Percentiles rank a stretch among this genome's conserved stretches.
phyloP scores from a whole-genome alignment of 768 basidiomycete genomes.

The Auricularia heimuer region DNA sequence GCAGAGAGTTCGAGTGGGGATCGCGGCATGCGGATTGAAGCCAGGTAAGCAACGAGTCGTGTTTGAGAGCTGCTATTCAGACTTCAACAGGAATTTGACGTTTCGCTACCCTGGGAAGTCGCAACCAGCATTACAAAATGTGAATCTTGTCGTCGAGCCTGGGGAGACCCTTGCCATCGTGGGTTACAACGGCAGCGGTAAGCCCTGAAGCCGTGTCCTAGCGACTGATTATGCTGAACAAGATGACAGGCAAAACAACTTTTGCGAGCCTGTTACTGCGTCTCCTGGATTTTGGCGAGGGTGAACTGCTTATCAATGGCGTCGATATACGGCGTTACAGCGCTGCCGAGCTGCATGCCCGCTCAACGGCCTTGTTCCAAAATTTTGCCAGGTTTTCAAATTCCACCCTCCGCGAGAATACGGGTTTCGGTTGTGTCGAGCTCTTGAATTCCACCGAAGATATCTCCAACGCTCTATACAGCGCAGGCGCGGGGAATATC shows the following conservation, averaged over 20 bases:
- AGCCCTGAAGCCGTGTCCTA: too few species aligned
- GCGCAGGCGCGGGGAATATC: slow-evolving; percentile 62
- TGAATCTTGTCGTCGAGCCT: slow-evolving; percentile 58
- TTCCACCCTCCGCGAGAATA: slow-evolving; percentile 69
- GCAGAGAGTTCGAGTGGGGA: slow-evolving; percentile 16
- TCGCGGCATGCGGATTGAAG: slow-evolving; percentile 62
- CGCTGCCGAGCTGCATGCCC: slow-evolving; percentile 63
- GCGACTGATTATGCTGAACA: not conserved
- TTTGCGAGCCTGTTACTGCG: slow-evolving; percentile 74
- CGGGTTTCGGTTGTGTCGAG: slow-evolving; percentile 71
- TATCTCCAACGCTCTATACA: slow-evolving; percentile 53
- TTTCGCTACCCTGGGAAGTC: slow-evolving; percentile 74
- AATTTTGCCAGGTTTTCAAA: slow-evolving; percentile 68
- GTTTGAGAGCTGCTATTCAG: slow-evolving; percentile 3
- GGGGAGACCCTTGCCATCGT: slow-evolving; percentile 82
- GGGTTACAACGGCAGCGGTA: slow-evolving; percentile 25
- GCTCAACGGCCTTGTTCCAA: slow-evolving; percentile 76
- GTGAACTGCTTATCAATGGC: slow-evolving; percentile 60
- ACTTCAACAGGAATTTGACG: slow-evolving; percentile 38
- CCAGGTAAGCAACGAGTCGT: slow-evolving; percentile 37
- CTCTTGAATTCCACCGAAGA: slow-evolving; percentile 46
- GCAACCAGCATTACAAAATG: slow-evolving; percentile 56
- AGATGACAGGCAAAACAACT: slow-evolving; percentile 65
- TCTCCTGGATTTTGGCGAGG: slow-evolving; percentile 65
- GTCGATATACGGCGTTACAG: slow-evolving; percentile 54